Conservation (phyloP, 2,329 filamentous ascomycete genomes). For the Penicillium crustosum region DNA sequence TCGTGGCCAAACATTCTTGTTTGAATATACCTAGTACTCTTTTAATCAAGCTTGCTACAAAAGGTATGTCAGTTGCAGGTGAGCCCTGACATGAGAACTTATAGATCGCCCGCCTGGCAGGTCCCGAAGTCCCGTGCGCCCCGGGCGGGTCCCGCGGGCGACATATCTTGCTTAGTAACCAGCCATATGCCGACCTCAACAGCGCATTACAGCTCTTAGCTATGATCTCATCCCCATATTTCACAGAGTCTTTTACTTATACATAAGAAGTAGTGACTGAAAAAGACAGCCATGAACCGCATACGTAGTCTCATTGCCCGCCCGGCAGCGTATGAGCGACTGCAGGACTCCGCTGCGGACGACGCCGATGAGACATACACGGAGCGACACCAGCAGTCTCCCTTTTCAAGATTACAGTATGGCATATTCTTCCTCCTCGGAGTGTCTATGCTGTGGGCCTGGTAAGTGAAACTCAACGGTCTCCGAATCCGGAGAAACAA, state of each 20-base stretch:
- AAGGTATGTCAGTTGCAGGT: background rate
- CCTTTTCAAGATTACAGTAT: slow-evolving; percentile 85
- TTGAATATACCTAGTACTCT: background rate
- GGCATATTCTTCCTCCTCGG: slow-evolving; percentile 80
- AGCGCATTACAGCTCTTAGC: background rate
- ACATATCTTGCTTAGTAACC: slow-evolving; percentile 6
- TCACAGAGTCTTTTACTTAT: background rate
- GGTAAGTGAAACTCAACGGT: slow-evolving; percentile 56
- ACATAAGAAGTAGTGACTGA: no score
- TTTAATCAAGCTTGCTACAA: background rate
- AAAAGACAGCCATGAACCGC: slow-evolving; percentile 33
- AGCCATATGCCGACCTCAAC: slow-evolving; percentile 3
- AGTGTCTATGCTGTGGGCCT: slow-evolving; percentile 95
- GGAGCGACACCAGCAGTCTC: slow-evolving; percentile 13
- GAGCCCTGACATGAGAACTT: background rate
- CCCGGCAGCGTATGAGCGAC: slow-evolving; percentile 33
- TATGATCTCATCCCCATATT: background rate
- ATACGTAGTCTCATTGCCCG: slow-evolving; percentile 36
- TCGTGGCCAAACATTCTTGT: background rate
- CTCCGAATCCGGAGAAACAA: background rate
- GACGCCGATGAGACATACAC: slow-evolving; percentile 33
- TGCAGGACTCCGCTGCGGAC: slow-evolving; percentile 28
- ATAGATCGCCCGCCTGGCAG: background rate
- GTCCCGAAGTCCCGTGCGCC: background rate
- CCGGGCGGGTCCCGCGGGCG: background rate